Conservation (phyloP, 495 filamentous ascomycete genomes). For the Corynascus novoguineensis region DNA sequence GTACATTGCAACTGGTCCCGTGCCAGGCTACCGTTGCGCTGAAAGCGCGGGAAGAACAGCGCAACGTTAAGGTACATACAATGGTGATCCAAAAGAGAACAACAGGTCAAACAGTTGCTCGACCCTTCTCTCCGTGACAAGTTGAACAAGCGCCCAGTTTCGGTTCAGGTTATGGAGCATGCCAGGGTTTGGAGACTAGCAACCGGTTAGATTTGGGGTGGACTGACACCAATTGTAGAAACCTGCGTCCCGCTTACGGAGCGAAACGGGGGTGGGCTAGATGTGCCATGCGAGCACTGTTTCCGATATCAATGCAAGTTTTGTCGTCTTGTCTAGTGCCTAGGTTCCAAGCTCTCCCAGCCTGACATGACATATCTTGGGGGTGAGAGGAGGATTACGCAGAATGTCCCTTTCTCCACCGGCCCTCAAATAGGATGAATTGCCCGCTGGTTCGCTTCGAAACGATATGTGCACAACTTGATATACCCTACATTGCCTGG, state of each 20-base stretch:
- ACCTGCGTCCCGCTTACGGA: conserved; percentile 1
- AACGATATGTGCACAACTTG: too few species aligned
- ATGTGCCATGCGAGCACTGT: conserved; percentile 3
- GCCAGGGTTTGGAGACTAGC: not conserved
- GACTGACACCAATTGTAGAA: not conserved
- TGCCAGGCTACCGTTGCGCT: not conserved
- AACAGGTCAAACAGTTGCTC: not conserved
- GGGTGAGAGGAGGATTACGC: too few species aligned
- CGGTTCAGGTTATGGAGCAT: not conserved
- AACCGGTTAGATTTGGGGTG: not conserved
- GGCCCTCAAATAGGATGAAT: too few species aligned
- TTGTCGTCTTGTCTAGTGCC: not conserved
- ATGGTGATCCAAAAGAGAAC: conserved; percentile 18
- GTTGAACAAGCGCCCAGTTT: not conserved
- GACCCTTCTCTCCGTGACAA: not conserved
- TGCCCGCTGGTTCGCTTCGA: too few species aligned
- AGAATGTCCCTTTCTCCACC: too few species aligned
- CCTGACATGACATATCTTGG: too few species aligned
- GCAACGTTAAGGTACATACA: conserved; percentile 1
- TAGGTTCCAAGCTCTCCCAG: too few species aligned
- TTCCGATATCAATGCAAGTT: conserved; percentile 7
- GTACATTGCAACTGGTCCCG: not conserved
- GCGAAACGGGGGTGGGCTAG: conserved; percentile 4
- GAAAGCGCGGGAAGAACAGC: not conserved
- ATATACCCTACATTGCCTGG: too few species aligned